Evolutionary conservation across 257 asterid genomes (phyloP), one percentile per base, ranked within the genome.

Genomic region (Cinchona pubescens): DNA sequence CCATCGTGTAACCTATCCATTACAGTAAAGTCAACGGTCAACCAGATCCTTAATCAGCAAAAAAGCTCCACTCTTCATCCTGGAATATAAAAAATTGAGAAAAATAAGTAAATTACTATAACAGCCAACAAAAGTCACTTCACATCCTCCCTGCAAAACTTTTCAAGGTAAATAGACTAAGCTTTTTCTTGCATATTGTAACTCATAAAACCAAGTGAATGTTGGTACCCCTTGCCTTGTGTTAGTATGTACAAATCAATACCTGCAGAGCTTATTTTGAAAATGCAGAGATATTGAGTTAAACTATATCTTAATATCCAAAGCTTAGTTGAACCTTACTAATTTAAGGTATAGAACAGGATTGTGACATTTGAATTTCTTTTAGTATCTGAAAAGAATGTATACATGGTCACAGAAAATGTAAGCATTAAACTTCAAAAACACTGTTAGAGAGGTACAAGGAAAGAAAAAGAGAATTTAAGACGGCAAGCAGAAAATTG

Each of bases 41-140:
- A n/a, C n/a, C n/a, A n/a, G n/a, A n/a, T n/a, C n/a, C n/a, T n/a
- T n/a, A n/a, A n/a, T n/a, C n/a, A n/a, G n/a, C n/a, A 48, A 37
- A 35, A 32, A 29, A 3, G 5, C 48, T 67, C 51, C 62, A 59
- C 49, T 58, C n/a, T 11, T 58, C 76, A 30, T 19, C 70, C 79
- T 76, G 70, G 69, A 56, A 23, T 1, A 37, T 25, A 58, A 35
- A 23, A 32, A 67, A 12, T 29, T 40, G 15, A 51, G 60, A 53
- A 53, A 40, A 19, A 38, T 48, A 27, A 25, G 45, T 25, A 27
- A 55, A 66, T 21, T 66, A 53, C 30, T 48, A 48, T 3, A 43
- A 53, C 40, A 46, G 42, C 5, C n/a, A 7, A 46, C 60, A 46
- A 18, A 69, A 69, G 4, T n/a, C 43, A 49, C 40, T 29, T 25